Base-by-base conservation (phyloP, 1,284 basidiomycete genomes). In the Taiwanofungus camphoratus region DNA sequence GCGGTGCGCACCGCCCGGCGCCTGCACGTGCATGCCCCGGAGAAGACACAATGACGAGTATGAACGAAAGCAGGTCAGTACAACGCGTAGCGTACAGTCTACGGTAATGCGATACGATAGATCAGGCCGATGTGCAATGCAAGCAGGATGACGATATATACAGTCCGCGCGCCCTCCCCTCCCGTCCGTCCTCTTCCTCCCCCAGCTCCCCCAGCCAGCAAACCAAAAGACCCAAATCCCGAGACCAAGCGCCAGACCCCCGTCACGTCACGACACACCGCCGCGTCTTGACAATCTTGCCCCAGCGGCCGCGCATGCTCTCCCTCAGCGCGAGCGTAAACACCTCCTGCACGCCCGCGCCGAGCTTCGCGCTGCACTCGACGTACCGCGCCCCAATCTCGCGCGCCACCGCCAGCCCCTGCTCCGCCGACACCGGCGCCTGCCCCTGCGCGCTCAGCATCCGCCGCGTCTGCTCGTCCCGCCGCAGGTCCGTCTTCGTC, bases 301-400 rank as follows among this genome's bases (percentile, higher is more conserved):
- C 77, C 79, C 85, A 83, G 48, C 75, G 70, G 15, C 81, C 75
- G 52, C 75, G 81, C 78, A 94, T 76, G 57, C 91, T 90, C 71
- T 95, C 91, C 61, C 80, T 80, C 42, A 97, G 69, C 4, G 95
- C 95, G 7, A 88, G 77, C 48, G 87, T 79, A 65, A 99, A 99
- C 35, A 99, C 94, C 44, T 95, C 91, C 49, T 87, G 82, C 23
- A 99, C 92, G 30, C 92, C 92, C 21, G 74, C 73, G 12, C 91
- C 89, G 18, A 85, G 84, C 73, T 96, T 95, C 36, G 95, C 91
- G 16, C 87, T 92, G 67, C 95, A 99, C 67, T 99, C 94, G 51
- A 90, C 73, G 63, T 98, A 98, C 62, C 80, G 84, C n/a, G 95
- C 94, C 18, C 92, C 91, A 46, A 99, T 97, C 59, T 96, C 91